A percentile compares a stretch with the other conserved stretches of the same genome.
These are phyloP conservation scores for Orbilia ellipsospora DNA, from an alignment of 2,329 filamentous ascomycete genomes.

Conservation along the genomic window DNA sequence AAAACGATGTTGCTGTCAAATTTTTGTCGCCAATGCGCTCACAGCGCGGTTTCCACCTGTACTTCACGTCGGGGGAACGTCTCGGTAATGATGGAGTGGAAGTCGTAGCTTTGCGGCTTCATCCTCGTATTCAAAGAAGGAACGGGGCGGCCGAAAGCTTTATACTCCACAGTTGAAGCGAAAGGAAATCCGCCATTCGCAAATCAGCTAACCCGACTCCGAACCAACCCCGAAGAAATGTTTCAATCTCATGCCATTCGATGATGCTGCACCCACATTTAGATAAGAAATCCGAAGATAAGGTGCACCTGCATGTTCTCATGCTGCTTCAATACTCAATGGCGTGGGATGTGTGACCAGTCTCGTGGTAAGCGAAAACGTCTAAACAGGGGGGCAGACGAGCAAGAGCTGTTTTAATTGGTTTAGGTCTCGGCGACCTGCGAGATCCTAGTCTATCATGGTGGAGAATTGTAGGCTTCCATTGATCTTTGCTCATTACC, in stretches of 20 bases:
- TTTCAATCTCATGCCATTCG: constrained; percentile 28
- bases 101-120: neutral
- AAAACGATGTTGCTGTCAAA: too few species aligned
- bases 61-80: constrained; percentile 5
- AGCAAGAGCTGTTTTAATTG: constrained; percentile 20
- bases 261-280: constrained; percentile 14
- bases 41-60: constrained; percentile 20
- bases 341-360: constrained; percentile 34
- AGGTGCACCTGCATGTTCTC: constrained; percentile 15
- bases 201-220: constrained; percentile 22
- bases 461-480: constrained; percentile 38
- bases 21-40: neutral
- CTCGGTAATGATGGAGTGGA: neutral
- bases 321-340: constrained; percentile 9
- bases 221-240: constrained; percentile 25
- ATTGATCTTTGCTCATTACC: constrained; percentile 1
- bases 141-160: constrained; percentile 27
- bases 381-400: constrained; percentile 16
- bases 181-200: neutral
- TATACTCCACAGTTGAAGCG: constrained; percentile 21
- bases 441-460: constrained; percentile 34
- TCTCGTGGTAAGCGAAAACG: constrained; percentile 34
- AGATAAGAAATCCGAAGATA: constrained; percentile 52
- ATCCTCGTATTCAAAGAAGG: constrained; percentile 28
- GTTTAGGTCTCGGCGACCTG: constrained; percentile 46